Conservation (phyloP, 208 protist species). For the Crithidia brevicula region DNA sequence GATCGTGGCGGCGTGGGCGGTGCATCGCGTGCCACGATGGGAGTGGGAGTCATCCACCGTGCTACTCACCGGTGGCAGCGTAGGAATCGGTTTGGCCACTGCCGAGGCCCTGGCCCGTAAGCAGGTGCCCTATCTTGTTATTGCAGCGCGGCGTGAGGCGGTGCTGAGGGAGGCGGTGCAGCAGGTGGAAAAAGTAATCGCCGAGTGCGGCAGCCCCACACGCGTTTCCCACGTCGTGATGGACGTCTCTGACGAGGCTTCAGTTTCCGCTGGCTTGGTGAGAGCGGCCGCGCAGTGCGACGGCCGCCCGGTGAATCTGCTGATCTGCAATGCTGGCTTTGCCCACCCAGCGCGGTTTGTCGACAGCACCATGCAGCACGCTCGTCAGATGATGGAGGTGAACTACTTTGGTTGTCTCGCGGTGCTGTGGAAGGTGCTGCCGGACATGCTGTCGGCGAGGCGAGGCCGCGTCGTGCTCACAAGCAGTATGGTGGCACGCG, state of each 20-base stretch:
- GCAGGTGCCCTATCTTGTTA: slow-evolving; percentile 58
- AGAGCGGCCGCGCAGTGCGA: slow-evolving; percentile 29
- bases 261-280: slow-evolving; percentile 47
- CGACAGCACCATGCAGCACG: slow-evolving; percentile 62
- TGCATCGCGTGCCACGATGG: slow-evolving; percentile 67
- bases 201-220: slow-evolving; percentile 38
- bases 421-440: slow-evolving; percentile 72
- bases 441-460: slow-evolving; percentile 60
- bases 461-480: slow-evolving; percentile 81
- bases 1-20: slow-evolving; percentile 37
- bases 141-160: slow-evolving; percentile 72
- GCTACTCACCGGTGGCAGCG: slow-evolving; percentile 86
- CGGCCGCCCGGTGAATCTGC: slow-evolving; percentile 56
- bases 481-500: slow-evolving; percentile 77
- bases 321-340: slow-evolving; percentile 89
- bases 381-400: slow-evolving; percentile 78
- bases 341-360: slow-evolving; percentile 82
- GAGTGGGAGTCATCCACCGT: slow-evolving; percentile 57
- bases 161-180: slow-evolving; percentile 58
- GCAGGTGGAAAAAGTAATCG: slow-evolving; percentile 36
- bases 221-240: slow-evolving; percentile 71
- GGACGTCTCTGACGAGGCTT: slow-evolving; percentile 76
- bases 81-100: slow-evolving; percentile 82
- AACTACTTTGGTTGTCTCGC: slow-evolving; percentile 91
- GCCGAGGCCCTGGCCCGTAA: slow-evolving; percentile 59